These are phyloP conservation scores for Pezicula carpinea DNA, from an alignment of 2,329 filamentous ascomycete species.

Conservation along the genomic window DNA sequence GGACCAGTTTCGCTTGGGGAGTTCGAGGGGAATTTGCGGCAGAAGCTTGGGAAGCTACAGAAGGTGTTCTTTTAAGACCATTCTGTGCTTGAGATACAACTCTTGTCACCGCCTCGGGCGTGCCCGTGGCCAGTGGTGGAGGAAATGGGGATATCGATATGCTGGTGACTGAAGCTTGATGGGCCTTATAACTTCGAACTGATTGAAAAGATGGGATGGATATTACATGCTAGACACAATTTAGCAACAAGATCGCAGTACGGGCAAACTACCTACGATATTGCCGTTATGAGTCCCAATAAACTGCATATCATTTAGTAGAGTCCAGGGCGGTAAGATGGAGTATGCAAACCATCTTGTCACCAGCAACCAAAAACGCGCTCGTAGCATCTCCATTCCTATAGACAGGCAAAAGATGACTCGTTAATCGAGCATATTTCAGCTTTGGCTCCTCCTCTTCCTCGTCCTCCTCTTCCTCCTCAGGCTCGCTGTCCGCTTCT, in stretches of 20 bases:
- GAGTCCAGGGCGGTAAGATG: neutral
- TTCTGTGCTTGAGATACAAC: conserved; percentile 25
- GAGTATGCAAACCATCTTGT: conserved; percentile 76
- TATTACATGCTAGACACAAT: conserved; percentile 65
- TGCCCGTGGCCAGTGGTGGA: conserved; percentile 44
- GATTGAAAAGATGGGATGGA: conserved; percentile 77
- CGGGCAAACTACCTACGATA: conserved; percentile 58
- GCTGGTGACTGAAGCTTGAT: conserved; percentile 84
- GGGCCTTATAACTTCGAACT: conserved; percentile 83
- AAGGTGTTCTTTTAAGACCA: conserved; percentile 30
- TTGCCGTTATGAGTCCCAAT: conserved; percentile 95
- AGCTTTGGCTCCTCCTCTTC: conserved; percentile 92
- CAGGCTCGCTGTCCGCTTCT: conserved; percentile 44
- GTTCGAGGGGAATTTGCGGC: conserved; percentile 47
- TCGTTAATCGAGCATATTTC: conserved; percentile 87
- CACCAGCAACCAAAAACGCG: conserved; percentile 81
- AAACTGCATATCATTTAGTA: conserved; percentile 52
- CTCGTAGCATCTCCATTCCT: conserved; percentile 94
- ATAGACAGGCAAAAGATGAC: conserved; percentile 75
- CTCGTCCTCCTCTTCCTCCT: conserved; percentile 69
- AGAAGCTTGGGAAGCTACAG: conserved; percentile 41
- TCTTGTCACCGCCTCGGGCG: conserved; percentile 32
- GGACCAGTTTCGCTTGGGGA: conserved; percentile 51
- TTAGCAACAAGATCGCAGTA: conserved; percentile 26
- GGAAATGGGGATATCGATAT: conserved; percentile 88